Base-by-base conservation (phyloP, 257 asterid genomes). In the Nyctanthes arbortristis region DNA sequence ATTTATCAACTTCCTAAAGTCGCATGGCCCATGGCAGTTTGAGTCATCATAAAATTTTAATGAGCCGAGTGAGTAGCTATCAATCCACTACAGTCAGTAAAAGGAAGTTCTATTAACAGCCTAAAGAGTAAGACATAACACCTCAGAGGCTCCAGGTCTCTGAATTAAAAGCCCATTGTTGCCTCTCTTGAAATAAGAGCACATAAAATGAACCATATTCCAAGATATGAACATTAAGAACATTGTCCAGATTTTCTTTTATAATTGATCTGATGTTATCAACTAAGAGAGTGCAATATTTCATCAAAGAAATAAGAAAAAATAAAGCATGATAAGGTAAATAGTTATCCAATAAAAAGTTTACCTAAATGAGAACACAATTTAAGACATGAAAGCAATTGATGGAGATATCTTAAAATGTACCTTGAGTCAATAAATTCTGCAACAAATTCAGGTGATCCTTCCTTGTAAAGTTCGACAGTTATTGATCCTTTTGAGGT, bases 381-480 rank as follows among this genome's bases (percentile, higher is more conserved):
- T 75, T 72, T 56, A 49, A 54, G 47, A 59, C 34, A 30, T 22
- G 7, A 65, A 5, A 9, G 71, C 47, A 31, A 78, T 66, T 66
- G 65, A 33, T 47, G 18, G 11, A 10, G 35, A 60, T 31, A 69
- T 16, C 25, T 24, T 22, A 69, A 73, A 28, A 66, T 88, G 62
- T 79, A 94, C 99, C 96, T 86, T 37, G 85, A 77, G 55, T 80
- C 76, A 68, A 91, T 66, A 81, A 94, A 94, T 72, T 87, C 88
- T 35, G 70, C 81, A 75, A 93, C 96, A 63, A 80, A 86, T 72
- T 89, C 96, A 32, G 95, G 87, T 72, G 97, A 87, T 65, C 97
- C 91, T 62, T 94, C 99, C 79, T 83, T 89, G 87, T 80, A 89
- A 36, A 94, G 92, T 82, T 94, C 97, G 66, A 81, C 97, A 62